Conservation (phyloP, 805 yeast species). For the Candida pseudofarinosa region DNA sequence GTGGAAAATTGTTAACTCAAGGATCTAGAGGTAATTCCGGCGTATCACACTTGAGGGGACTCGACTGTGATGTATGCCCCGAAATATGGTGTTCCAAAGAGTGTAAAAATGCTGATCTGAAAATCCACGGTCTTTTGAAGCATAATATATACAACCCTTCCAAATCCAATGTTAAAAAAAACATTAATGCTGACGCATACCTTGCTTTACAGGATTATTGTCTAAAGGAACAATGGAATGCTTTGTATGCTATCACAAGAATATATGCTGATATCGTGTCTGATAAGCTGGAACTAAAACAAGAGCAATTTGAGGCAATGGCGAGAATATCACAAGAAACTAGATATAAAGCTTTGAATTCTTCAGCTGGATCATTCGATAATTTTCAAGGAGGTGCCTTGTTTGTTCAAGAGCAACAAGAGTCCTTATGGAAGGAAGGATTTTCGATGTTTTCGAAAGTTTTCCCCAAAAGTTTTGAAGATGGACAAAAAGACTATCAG, state of each 20-base stretch:
- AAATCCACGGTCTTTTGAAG: slow-evolving; percentile 51
- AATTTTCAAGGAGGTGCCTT: slow-evolving; percentile 49
- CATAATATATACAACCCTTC: slow-evolving; percentile 42
- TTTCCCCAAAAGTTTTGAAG: slow-evolving; percentile 37
- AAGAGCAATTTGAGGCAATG: slow-evolving; percentile 53
- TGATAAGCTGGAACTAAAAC: slow-evolving; percentile 39
- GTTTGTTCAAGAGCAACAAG: slow-evolving; percentile 53
- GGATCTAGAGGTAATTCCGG: slow-evolving; percentile 22
- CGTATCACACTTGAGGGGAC: slow-evolving; percentile 36
- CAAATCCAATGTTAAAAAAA: slow-evolving; percentile 28
- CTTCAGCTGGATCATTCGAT: slow-evolving; percentile 53
- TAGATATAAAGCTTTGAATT: slow-evolving; percentile 55
- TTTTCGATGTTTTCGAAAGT: slow-evolving; percentile 45
- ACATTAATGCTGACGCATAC: slow-evolving; percentile 49
- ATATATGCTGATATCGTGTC: slow-evolving; percentile 44
- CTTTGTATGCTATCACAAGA: slow-evolving; percentile 60
- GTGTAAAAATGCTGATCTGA: slow-evolving; percentile 53
- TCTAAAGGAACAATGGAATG: slow-evolving; percentile 61
- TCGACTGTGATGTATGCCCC: slow-evolving; percentile 61
- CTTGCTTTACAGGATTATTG: slow-evolving; percentile 56
- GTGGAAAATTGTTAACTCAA: slow-evolving; percentile 53
- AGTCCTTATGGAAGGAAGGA: slow-evolving; percentile 57
- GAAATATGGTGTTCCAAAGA: slow-evolving; percentile 67
- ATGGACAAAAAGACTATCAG: slow-evolving; percentile 36
- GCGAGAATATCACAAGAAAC: slow-evolving; percentile 67